A percentile compares a stretch with the other conserved stretches of the same genome.
Evolutionary conservation across 2,329 filamentous ascomycete genomes (phyloP).

Genomic region (Beauveria australis): DNA sequence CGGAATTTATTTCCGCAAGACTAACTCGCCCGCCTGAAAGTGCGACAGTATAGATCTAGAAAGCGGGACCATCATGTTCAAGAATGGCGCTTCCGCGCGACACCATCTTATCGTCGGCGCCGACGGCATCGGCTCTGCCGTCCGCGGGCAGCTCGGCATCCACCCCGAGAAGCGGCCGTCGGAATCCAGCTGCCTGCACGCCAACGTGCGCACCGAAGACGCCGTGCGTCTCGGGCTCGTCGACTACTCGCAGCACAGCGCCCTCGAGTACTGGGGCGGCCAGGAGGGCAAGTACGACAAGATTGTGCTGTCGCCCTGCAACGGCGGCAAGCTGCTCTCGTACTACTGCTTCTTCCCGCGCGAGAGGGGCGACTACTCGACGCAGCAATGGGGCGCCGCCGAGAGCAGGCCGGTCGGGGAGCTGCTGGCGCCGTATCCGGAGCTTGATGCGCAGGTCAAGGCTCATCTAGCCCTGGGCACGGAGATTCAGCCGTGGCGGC

Average conservation of each 20-base stretch:
- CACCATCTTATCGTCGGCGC: conserved; percentile 57
- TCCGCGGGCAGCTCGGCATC: conserved; percentile 56
- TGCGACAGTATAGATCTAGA: conserved; percentile 45
- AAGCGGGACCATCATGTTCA: conserved; percentile 41
- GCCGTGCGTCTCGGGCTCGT: conserved; percentile 51
- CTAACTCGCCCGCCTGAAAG: conserved; percentile 14
- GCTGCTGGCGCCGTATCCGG: conserved; percentile 45
- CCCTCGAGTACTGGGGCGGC: conserved; percentile 65
- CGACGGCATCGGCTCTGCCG: conserved; percentile 60
- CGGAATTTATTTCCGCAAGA: not conserved
- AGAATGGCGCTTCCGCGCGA: conserved; percentile 37
- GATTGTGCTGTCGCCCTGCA: conserved; percentile 63
- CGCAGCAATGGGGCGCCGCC: conserved; percentile 49
- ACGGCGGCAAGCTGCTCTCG: conserved; percentile 54
- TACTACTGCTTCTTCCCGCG: conserved; percentile 64
- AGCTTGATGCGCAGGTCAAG: conserved; percentile 45
- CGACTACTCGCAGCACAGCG: conserved; percentile 52
- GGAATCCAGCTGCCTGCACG: conserved; percentile 54
- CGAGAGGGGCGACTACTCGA: conserved; percentile 48
- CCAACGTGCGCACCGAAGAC: conserved; percentile 55
- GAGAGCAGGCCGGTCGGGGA: conserved; percentile 47
- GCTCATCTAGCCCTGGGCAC: conserved; percentile 45
- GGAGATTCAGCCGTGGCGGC: conserved; percentile 52
- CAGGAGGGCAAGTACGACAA: conserved; percentile 56
- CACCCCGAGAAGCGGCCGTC: conserved; percentile 50